Evolutionary conservation across 2,329 filamentous ascomycete genomes (phyloP).

Genomic region (Catunica adiposa): DNA sequence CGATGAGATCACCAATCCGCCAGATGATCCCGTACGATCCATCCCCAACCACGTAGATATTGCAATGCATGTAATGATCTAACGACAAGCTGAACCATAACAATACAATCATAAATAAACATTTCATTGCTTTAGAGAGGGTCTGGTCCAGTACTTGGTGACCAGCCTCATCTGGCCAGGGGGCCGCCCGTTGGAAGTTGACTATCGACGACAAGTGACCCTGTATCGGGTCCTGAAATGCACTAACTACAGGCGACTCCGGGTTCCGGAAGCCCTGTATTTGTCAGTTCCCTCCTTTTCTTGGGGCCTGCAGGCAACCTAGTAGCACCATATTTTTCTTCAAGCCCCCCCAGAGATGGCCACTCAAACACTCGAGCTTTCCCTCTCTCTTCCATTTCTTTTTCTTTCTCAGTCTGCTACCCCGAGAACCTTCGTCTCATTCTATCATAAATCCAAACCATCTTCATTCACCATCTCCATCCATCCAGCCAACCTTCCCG

Average conservation of each 20-base stretch:
- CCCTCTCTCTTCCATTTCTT: conserved; percentile 6
- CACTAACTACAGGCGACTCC: background rate
- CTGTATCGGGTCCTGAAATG: no score
- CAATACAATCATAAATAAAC: no score
- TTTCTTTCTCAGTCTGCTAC: conserved; percentile 10
- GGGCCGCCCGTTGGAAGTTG: no score
- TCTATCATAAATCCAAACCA: conserved; percentile 10
- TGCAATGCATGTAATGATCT: background rate
- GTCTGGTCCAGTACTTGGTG: no score
- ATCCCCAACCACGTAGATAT: background rate
- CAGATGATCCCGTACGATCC: background rate
- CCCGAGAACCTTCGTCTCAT: conserved; percentile 1
- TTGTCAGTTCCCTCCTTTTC: background rate
- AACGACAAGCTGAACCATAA: background rate
- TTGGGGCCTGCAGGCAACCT: background rate
- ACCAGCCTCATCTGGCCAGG: no score
- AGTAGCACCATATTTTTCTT: conserved; percentile 8
- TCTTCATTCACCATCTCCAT: background rate
- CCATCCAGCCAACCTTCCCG: conserved; percentile 1
- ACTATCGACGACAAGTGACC: no score
- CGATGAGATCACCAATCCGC: background rate
- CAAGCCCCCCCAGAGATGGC: background rate
- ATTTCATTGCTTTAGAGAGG: no score
- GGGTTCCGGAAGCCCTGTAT: background rate
- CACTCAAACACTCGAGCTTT: conserved; percentile 6